Conservation (phyloP, 208 protist genomes). For the Acanthamoeba rhysodes region DNA sequence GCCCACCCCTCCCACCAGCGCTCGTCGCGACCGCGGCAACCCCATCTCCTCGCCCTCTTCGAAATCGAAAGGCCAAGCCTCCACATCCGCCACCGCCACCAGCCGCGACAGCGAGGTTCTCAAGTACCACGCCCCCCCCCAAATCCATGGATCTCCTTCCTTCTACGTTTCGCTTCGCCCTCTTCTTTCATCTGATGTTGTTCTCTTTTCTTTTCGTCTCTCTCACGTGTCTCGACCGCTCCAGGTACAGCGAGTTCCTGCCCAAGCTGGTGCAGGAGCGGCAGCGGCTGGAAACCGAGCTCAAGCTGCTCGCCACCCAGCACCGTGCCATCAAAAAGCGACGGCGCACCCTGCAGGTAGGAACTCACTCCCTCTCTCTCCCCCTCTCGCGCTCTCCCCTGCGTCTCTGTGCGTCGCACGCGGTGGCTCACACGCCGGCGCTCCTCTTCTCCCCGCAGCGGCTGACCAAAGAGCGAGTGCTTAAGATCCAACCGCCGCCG, state of each 20-base stretch:
- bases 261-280: slow-evolving; percentile 48
- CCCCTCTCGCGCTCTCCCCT: not conserved
- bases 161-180: too few species aligned
- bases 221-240: not conserved
- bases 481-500: not conserved
- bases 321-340: slow-evolving; percentile 18
- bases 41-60: not conserved
- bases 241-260: slow-evolving; percentile 52
- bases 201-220: too few species aligned
- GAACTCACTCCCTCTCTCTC: not conserved
- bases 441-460: not conserved
- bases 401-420: not conserved
- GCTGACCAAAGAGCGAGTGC: slow-evolving; percentile 21
- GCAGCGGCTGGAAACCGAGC: slow-evolving; percentile 25
- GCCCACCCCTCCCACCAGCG: not conserved
- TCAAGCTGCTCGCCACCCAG: not conserved
- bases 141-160: not conserved
- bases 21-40: not conserved
- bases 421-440: not conserved
- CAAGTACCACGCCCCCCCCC: not conserved
- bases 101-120: slow-evolving; percentile 26
- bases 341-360: not conserved
- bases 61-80: not conserved
- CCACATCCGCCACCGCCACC: not conserved
- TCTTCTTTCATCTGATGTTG: too few species aligned